Evolutionary conservation across 331 rosid genomes (phyloP).

Genomic region (Quercus tomentella): DNA sequence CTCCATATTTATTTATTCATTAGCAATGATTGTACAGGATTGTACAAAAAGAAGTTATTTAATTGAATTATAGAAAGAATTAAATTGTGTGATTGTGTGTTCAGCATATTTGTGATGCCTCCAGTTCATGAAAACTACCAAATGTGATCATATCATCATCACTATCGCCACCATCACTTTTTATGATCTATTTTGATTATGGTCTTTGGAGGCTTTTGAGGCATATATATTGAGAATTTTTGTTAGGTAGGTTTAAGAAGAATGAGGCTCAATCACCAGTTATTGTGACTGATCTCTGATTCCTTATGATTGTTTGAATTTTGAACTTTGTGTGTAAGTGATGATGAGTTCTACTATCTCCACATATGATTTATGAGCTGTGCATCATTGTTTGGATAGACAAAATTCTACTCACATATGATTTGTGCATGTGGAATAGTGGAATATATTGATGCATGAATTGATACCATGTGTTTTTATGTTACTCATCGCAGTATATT

Average conservation of each 20-base stretch:
- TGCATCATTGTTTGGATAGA: not conserved
- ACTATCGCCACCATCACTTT: not conserved
- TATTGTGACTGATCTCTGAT: not conserved
- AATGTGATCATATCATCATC: not conserved
- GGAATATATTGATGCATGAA: not conserved
- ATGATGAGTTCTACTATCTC: not conserved
- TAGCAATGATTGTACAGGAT: not conserved
- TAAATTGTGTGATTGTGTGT: not conserved
- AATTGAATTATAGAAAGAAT: too few species aligned
- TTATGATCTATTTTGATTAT: slow-evolving; percentile 1
- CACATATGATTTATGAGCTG: not conserved
- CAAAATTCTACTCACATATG: not conserved
- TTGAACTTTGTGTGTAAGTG: not conserved
- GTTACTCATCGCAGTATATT: not conserved
- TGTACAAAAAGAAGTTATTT: not conserved
- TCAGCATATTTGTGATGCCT: not conserved
- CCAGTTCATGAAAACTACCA: not conserved
- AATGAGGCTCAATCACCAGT: slow-evolving; percentile 1
- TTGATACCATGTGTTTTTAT: not conserved
- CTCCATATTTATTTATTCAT: slow-evolving; percentile 5
- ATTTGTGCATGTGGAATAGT: not conserved
- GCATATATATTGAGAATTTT: not conserved
- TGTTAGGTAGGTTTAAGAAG: not conserved
- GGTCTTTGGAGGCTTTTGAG: slow-evolving; percentile 1
- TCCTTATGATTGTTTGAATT: not conserved